These are phyloP conservation scores for Stachybotrys chartarum DNA, from an alignment of 2,329 filamentous ascomycete species.

Conservation along the genomic window DNA sequence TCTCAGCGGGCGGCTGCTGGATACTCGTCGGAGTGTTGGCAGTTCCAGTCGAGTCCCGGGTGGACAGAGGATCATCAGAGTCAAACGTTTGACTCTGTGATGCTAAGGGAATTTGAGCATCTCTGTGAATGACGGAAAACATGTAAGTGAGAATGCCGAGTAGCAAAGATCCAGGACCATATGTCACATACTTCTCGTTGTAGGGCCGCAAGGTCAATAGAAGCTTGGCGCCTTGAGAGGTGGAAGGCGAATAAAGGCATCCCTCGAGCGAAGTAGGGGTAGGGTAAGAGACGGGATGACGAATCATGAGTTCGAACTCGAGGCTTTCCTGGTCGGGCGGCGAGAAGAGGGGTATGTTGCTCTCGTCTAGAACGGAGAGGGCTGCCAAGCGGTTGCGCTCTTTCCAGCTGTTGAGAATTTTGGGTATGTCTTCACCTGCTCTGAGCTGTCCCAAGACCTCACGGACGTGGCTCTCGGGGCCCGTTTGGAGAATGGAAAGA, in stretches of 20 bases:
- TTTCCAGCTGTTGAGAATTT: background rate
- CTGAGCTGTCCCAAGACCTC: background rate
- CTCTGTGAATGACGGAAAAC: background rate
- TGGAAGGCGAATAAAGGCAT: background rate
- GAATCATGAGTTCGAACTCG: constrained; percentile 8
- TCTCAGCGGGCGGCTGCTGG: background rate
- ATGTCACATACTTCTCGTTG: background rate
- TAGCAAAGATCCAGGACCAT: background rate
- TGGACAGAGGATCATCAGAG: background rate
- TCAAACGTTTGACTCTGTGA: background rate
- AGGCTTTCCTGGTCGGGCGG: constrained; percentile 6
- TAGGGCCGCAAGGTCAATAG: background rate
- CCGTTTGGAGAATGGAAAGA: background rate
- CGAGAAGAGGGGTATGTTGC: background rate
- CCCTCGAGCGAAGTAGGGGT: constrained; percentile 2
- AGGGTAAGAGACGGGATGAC: constrained; percentile 5
- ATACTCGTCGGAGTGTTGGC: background rate
- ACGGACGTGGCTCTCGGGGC: background rate
- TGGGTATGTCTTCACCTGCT: background rate
- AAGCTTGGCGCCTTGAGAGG: background rate
- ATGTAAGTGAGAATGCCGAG: background rate
- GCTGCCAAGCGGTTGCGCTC: background rate
- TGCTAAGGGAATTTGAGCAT: background rate
- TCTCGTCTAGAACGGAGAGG: background rate
- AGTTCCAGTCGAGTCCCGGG: background rate